Conservation (phyloP, 768 basidiomycete species). For the Cyathus striatus region DNA sequence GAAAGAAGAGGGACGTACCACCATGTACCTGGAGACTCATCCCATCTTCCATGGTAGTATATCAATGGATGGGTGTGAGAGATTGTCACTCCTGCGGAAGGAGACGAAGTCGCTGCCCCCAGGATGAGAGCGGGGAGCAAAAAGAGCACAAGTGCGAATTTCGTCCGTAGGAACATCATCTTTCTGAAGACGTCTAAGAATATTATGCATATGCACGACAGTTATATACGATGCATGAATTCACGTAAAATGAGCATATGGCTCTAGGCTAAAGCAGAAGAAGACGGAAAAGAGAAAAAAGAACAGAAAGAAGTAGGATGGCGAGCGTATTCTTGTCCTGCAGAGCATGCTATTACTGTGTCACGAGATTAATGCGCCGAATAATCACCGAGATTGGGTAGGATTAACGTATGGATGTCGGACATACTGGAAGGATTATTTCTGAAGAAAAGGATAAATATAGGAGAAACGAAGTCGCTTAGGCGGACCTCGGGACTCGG, state of each 20-base stretch:
- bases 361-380: not conserved
- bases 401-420: not conserved
- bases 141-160: not conserved
- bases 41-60: constrained; percentile 49
- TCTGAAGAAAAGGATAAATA: not conserved
- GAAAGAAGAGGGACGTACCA: constrained; percentile 29
- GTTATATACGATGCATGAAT: not conserved
- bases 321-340: too few relatives aligned
- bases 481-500: not conserved
- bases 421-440: not conserved
- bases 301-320: too few relatives aligned
- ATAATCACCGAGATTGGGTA: not conserved
- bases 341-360: too few relatives aligned
- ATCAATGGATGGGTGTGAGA: constrained; percentile 36
- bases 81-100: constrained; percentile 15
- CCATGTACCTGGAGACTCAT: constrained; percentile 47
- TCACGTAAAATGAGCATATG: too few relatives aligned
- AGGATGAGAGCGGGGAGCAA: not conserved
- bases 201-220: not conserved
- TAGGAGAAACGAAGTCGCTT: not conserved
- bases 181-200: too few relatives aligned
- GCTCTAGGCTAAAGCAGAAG: too few relatives aligned
- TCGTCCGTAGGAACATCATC: too few relatives aligned
- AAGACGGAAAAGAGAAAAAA: too few relatives aligned
- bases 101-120: not conserved